Evolutionary conservation across 306 rosid genomes (phyloP).

Genomic region (Rosa lucieae): DNA sequence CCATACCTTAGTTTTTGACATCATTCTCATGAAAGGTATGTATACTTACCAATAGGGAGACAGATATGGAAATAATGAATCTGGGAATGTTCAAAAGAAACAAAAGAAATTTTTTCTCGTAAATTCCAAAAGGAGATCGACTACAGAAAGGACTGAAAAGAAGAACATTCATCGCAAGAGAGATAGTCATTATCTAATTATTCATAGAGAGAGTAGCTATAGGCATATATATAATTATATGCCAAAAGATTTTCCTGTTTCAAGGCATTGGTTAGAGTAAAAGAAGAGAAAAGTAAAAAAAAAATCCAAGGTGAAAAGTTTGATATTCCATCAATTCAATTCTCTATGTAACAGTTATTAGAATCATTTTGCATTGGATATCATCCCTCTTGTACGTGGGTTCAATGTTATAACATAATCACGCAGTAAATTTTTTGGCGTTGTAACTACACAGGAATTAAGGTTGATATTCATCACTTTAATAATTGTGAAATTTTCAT

Average conservation of each 20-base stretch:
- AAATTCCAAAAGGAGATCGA: slow-evolving; percentile 2
- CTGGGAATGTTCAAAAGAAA: slow-evolving; percentile 17
- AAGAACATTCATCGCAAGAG: neutral
- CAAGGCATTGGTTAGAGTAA: slow-evolving; percentile 6
- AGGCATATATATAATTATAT: neutral
- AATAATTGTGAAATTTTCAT: no score
- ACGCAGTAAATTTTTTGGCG: neutral
- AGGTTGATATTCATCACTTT: no score
- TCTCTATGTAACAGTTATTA: slow-evolving; percentile 26
- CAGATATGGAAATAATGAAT: slow-evolving; percentile 7
- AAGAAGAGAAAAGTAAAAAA: neutral
- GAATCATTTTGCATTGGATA: slow-evolving; percentile 29
- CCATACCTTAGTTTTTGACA: slow-evolving; percentile 22
- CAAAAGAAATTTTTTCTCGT: neutral
- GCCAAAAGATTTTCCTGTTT: slow-evolving; percentile 3
- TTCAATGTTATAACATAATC: neutral
- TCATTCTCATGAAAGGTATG: slow-evolving; percentile 17
- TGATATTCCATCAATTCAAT: slow-evolving; percentile 22
- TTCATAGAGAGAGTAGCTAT: slow-evolving; percentile 9
- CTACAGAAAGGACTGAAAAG: slow-evolving; percentile 3
- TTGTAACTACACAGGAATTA: neutral
- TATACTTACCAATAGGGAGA: slow-evolving; percentile 12
- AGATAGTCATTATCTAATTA: slow-evolving; percentile 28
- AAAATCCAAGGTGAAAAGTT: neutral
- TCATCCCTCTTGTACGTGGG: neutral